phyloP scores from a whole-genome alignment of 116 monocot genomes.

The Zostera marina region DNA sequence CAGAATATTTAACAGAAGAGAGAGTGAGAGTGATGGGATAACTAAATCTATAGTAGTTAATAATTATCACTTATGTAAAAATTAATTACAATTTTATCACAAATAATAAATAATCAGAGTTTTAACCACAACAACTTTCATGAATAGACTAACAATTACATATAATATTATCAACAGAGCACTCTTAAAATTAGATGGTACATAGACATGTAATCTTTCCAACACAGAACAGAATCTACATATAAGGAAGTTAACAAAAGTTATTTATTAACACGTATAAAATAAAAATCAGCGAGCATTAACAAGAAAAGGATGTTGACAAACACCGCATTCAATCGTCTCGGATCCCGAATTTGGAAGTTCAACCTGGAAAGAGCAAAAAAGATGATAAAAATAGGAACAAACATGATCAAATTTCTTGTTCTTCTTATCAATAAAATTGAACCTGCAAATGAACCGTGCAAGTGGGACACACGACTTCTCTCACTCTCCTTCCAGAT shows the following conservation, averaged over 20 bases:
- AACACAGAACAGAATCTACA: background rate
- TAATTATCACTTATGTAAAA: background rate
- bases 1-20: no score
- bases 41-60: no score
- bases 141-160: background rate
- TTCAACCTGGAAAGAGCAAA: slow-evolving; percentile 33
- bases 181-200: background rate
- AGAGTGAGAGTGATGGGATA: no score
- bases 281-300: slow-evolving; percentile 28
- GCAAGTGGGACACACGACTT: slow-evolving; percentile 76
- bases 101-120: no score
- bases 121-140: background rate
- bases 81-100: no score
- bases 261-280: background rate
- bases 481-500: slow-evolving; percentile 39
- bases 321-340: slow-evolving; percentile 77
- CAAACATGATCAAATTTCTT: background rate
- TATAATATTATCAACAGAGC: background rate
- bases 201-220: background rate
- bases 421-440: background rate
- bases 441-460: slow-evolving; percentile 75
- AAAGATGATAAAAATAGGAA: background rate
- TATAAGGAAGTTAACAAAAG: background rate
- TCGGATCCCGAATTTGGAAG: slow-evolving; percentile 57
- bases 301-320: slow-evolving; percentile 70